A percentile compares a stretch with the other conserved stretches of the same genome.
phyloP scores from a whole-genome alignment of 192 early-diverging fungal species.

The Jimgerdemannia lactiflua region DNA sequence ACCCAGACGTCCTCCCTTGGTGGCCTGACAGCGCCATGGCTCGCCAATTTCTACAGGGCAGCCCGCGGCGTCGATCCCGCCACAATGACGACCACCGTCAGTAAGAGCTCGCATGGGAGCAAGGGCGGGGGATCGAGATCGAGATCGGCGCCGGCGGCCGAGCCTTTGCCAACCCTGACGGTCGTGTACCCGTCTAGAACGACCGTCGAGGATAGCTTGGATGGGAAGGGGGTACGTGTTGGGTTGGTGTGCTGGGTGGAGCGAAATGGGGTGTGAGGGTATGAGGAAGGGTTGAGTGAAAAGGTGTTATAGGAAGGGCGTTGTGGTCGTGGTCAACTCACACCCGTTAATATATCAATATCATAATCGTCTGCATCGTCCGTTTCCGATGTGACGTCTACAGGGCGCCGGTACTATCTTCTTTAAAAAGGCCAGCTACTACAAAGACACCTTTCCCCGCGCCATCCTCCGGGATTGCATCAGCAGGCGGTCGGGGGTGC shows the following conservation, averaged over 20 bases:
- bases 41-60: conserved; percentile 37
- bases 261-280: background rate
- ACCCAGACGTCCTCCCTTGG: conserved; percentile 47
- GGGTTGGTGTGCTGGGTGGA: background rate
- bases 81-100: conserved; percentile 1
- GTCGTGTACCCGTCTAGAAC: conserved; percentile 40
- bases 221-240: conserved; percentile 22
- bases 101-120: conserved; percentile 1
- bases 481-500: conserved; percentile 23
- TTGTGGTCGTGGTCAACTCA: too few relatives aligned
- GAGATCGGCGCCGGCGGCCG: background rate
- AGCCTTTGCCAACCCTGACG: conserved; percentile 26
- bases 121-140: conserved; percentile 7
- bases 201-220: conserved; percentile 29
- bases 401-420: conserved; percentile 36
- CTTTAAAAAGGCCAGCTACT: conserved; percentile 18
- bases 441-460: conserved; percentile 29
- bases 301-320: too few relatives aligned
- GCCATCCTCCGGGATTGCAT: conserved; percentile 26
- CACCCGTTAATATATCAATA: background rate
- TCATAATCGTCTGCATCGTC: background rate
- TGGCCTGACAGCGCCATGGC: conserved; percentile 25
- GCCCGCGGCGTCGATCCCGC: conserved; percentile 29
- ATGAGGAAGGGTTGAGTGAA: too few relatives aligned
- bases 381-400: background rate